Evolutionary conservation across 352 stramenopile species (phyloP).

Genomic region (Globisporangium heterothallicum): DNA sequence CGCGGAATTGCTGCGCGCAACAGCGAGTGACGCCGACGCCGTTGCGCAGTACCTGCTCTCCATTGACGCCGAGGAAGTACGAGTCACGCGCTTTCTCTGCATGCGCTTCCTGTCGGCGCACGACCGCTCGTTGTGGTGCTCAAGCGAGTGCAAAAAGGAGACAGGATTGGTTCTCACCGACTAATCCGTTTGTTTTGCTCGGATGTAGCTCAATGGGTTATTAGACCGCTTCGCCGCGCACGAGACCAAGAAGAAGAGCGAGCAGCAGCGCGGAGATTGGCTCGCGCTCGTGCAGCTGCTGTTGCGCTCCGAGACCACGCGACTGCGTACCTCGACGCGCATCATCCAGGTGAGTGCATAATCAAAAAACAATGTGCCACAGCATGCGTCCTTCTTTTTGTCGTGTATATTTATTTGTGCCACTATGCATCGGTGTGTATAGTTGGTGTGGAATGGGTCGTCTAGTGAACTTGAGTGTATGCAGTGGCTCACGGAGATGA

Average conservation of each 20-base stretch:
- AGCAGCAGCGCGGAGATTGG: slow-evolving; percentile 48
- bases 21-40: slow-evolving; percentile 48
- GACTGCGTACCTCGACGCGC: slow-evolving; percentile 46
- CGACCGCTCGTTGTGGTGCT: too few relatives aligned
- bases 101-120: background rate
- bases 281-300: slow-evolving; percentile 54
- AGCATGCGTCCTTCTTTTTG: too few relatives aligned
- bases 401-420: background rate
- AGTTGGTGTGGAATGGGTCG: slow-evolving; percentile 42
- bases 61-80: slow-evolving; percentile 58
- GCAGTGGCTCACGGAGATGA: slow-evolving; percentile 76
- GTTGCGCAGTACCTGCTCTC: slow-evolving; percentile 54
- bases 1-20: slow-evolving; percentile 53
- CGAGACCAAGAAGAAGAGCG: slow-evolving; percentile 40
- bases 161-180: too few relatives aligned
- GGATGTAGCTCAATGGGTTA: slow-evolving; percentile 49
- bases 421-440: background rate
- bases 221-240: slow-evolving; percentile 46
- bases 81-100: background rate
- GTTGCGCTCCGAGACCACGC: slow-evolving; percentile 43
- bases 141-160: too few relatives aligned
- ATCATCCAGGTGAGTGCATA: slow-evolving; percentile 49
- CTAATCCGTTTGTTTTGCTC: background rate
- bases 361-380: too few relatives aligned
- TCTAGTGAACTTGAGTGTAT: slow-evolving; percentile 65